Base-by-base conservation (phyloP, 2,329 filamentous ascomycete genomes). In the Colletotrichum sp. region DNA sequence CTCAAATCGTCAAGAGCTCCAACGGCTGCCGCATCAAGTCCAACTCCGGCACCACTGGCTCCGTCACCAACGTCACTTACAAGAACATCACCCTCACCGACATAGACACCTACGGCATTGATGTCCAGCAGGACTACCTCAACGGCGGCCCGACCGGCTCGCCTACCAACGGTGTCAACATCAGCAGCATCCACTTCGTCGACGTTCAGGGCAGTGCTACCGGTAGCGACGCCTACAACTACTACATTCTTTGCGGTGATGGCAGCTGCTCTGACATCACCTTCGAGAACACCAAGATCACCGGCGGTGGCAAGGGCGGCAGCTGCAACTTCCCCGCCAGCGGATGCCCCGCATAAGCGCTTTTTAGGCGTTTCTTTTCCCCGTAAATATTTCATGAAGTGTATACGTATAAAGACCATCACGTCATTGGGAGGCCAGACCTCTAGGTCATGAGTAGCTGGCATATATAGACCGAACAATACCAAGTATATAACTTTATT, bases 1-100 rank as follows among this genome's bases (percentile, higher is more conserved):
- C 83, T 2, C 81, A 75, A 8, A 86, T 87, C 84, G 79, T 83
- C 31, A 77, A 80, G 27, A 85, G 81, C 3, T 83, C 82, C 34
- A 87, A 87, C 73, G 86, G 86, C 2, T 84, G 81, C 1, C 86
- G 86, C 0, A 87, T 88, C 76, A 88, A 87, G 76, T 79, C 84
- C 3, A 87, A 87, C 71, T 84, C 84, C 0, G 80, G 79, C 16
- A 83, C 84, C 15, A 75, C 78, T 0, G 82, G 84, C 0, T 81
- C 80, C 1, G 84, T 87, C 27, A 78, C 76, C 5, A 87, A 87
- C 72, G 83, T 87, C 27, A 87, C 84, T 0, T 87, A 79, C 69
- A 78, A 80, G 57, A 70, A 75, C 66, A 75, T 87, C 21, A 81
- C 68, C 18, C 72, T 74, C 18, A 47, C 62, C 47, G 63, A 58